Base-by-base conservation (phyloP, 345 rosid genomes). In the Arabidopsis suecica region DNA sequence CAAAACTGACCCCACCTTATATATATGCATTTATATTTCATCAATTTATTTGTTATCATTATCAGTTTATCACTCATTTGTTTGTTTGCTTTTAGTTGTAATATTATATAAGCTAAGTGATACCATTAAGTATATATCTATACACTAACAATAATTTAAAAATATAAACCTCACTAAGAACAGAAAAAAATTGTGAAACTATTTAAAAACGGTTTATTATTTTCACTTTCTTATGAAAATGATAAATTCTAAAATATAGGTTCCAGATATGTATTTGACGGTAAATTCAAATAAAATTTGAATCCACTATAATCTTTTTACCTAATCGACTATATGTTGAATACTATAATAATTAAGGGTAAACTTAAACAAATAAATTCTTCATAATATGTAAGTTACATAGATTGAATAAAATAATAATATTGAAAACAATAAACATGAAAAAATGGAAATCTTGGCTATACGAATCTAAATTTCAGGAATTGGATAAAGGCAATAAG, bases 1-100 rank as follows among this genome's bases (percentile, higher is more conserved):
- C 88, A 82, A 61, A 32, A 49, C 68, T 28, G 85, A 75, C 74
- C 90, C 90, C 80, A 77, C 76, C 68, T 65, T 58, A 71, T 71
- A 63, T 63, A 62, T 55, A 69, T 54, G 62, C 74, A 68, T 76
- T 51, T 68, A 68, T 74, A 37, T 47, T 47, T 45, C 61, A 38
- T 38, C 9, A 25, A 18, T 62, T 14, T 63, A 30, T 10, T 16
- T 34, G n/a, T 16, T 58, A 6, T 48, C 13, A 20, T 33, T 50
- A 16, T 58, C 32, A 16, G 40, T 34, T 38, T 36, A 47, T 47
- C 34, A 64, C 37, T 64, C n/a, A 12, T 64, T 16, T 7, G 48
- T 71, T 71, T 61, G 9, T 50, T 49, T 49, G 25, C 49, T 69
- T 56, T 32, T 22, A 20, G 20, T 36, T 59, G 2, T 20, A 13